Evolutionary conservation across 2,329 filamentous ascomycete genomes (phyloP).

Genomic region (Nemania abortiva): DNA sequence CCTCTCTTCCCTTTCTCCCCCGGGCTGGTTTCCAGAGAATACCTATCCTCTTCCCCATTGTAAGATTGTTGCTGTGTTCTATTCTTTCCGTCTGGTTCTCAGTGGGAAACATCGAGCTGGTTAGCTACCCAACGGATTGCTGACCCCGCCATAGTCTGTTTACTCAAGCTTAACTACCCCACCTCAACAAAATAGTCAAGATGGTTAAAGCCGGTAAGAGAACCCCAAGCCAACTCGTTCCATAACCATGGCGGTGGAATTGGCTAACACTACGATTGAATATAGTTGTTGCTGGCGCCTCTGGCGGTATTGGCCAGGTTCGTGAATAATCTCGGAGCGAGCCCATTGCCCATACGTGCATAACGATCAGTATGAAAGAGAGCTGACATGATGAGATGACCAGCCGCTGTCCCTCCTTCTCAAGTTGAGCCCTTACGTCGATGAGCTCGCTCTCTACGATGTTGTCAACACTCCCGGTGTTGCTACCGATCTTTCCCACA

Average conservation of each 20-base stretch:
- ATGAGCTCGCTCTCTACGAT: constrained; percentile 98
- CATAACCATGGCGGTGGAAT: background rate
- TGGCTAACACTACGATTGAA: constrained; percentile 20
- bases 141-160: constrained; percentile 33
- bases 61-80: background rate
- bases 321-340: constrained; percentile 44
- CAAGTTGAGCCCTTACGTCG: constrained; percentile 88
- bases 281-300: constrained; percentile 90
- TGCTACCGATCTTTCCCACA: constrained; percentile 95
- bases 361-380: constrained; percentile 15
- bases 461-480: constrained; percentile 98
- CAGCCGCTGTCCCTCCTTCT: constrained; percentile 96
- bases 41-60: background rate
- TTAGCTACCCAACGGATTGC: constrained; percentile 14
- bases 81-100: background rate
- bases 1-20: background rate
- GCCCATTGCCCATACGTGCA: background rate
- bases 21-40: background rate
- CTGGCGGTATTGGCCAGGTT: constrained; percentile 99
- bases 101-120: background rate
- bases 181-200: constrained; percentile 48
- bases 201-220: constrained; percentile 73
- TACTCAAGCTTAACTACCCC: constrained; percentile 39
- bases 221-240: background rate
- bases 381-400: constrained; percentile 36